Evolutionary conservation across 164 flowering plant genomes (phyloP), one percentile per base, ranked within the genome.

Genomic region (Kingdonia uniflora): DNA sequence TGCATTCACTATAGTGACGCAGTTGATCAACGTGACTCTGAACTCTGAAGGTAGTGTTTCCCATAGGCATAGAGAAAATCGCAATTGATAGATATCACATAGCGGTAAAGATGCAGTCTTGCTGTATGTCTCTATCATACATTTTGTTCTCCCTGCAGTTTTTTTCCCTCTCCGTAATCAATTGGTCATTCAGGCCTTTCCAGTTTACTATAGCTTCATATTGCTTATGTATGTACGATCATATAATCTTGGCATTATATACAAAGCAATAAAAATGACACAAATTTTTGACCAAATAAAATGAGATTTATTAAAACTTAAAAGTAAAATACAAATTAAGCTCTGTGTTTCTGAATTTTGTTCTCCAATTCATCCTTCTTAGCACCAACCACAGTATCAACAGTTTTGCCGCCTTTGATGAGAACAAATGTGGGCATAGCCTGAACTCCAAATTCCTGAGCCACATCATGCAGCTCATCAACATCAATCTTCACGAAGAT

Each of bases 391-490:
- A 89, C 71, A 75, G 79, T 75, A 12, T 74, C 94, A 46, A 82
- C 74, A 59, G 73, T 81, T 62, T 78, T 80, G 42, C 97, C 94
- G 43, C 57, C 50, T 71, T 81, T 86, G 56, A 86, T 15, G 70
- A 89, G 55, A 64, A 89, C 70, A 51, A 86, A 86, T 33, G 94
- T 84, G 15, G 97, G 97, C 95, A 86, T 79, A 0, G 83, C 84
- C 65, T 77, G 76, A 55, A 89, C 81, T 15, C 38, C 66, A 63
- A 73, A 86, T 43, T 82, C 86, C 56, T 56, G 60, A 1, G 94
- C 71, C 51, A 82, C 90, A 29, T 67, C 81, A 87, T 80, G 57
- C n/a, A 17, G 50, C 17, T 16, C 20, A 39, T 37, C 21, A 19
- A 41, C 5, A 57, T 13, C 12, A 23, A 15, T 2, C 53, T 82